Evolutionary conservation across 1,139 yeast genomes (phyloP).

Genomic region (Hemisphaericaspora lyxosophila): DNA sequence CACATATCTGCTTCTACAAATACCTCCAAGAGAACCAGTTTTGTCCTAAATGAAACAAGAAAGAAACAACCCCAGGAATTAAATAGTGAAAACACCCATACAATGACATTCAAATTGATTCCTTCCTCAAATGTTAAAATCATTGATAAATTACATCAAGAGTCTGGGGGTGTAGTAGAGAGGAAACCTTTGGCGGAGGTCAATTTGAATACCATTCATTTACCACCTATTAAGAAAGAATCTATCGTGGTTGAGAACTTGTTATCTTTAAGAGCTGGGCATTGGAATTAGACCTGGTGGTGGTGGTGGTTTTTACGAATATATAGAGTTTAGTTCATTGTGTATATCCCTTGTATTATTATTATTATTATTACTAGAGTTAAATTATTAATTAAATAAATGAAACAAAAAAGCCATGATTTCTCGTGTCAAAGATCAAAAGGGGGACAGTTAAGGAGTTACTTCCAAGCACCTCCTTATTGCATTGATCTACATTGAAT

Average conservation of each 20-base stretch:
- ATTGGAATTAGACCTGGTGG: neutral
- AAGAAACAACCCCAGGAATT: conserved; percentile 40
- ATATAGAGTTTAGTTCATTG: neutral
- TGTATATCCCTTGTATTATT: neutral
- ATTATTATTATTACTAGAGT: too few species aligned
- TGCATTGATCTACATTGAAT: too few species aligned
- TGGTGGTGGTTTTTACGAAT: neutral
- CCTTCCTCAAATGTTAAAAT: conserved; percentile 24
- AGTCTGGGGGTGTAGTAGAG: too few species aligned
- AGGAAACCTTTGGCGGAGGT: conserved; percentile 33
- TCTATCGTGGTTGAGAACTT: conserved; percentile 3
- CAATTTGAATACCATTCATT: neutral
- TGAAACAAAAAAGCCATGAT: too few species aligned
- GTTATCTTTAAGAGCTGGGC: conserved; percentile 2
- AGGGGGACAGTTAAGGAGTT: neutral
- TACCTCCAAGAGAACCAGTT: conserved; percentile 12
- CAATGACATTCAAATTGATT: conserved; percentile 45
- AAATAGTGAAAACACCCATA: conserved; percentile 31
- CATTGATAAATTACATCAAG: conserved; percentile 14
- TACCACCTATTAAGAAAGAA: conserved; percentile 2
- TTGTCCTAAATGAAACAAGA: conserved; percentile 35
- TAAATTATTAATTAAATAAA: too few species aligned
- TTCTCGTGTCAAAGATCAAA: neutral
- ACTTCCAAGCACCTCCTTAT: neutral
- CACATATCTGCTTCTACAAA: conserved; percentile 9